A percentile compares a stretch with the other conserved stretches of the same genome.
Evolutionary conservation across 2,329 filamentous ascomycete genomes (phyloP).

Genomic region (Botrytis sinoallii): DNA sequence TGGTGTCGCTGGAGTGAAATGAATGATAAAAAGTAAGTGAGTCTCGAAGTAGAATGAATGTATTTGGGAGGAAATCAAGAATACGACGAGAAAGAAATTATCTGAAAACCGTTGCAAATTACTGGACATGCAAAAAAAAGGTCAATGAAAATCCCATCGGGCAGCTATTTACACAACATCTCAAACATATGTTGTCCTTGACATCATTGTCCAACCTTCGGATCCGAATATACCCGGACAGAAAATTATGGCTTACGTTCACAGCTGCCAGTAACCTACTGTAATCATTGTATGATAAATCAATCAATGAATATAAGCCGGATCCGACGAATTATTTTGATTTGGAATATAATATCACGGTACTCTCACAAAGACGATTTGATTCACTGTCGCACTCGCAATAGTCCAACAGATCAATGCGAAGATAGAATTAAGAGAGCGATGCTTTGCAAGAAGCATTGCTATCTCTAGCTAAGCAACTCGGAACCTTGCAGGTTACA

Average conservation of each 20-base stretch:
- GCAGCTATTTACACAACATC: constrained; percentile 9
- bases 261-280: neutral
- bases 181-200: neutral
- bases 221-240: neutral
- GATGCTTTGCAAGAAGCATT: neutral
- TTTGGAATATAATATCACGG: neutral
- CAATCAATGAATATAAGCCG: neutral
- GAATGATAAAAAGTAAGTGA: neutral
- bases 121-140: neutral
- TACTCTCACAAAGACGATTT: neutral
- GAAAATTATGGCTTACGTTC: constrained; percentile 1
- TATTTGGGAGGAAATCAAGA: neutral
- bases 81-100: neutral
- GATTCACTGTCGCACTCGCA: neutral
- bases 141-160: neutral
- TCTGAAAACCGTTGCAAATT: constrained; percentile 1
- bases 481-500: neutral
- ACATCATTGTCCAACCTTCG: constrained; percentile 4
- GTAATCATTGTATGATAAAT: neutral
- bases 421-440: neutral
- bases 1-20: no score
- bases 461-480: neutral
- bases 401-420: neutral
- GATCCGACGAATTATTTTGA: neutral
- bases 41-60: neutral